Conservation (phyloP, 2,329 filamentous ascomycete genomes). For the Fusarium scirpi region DNA sequence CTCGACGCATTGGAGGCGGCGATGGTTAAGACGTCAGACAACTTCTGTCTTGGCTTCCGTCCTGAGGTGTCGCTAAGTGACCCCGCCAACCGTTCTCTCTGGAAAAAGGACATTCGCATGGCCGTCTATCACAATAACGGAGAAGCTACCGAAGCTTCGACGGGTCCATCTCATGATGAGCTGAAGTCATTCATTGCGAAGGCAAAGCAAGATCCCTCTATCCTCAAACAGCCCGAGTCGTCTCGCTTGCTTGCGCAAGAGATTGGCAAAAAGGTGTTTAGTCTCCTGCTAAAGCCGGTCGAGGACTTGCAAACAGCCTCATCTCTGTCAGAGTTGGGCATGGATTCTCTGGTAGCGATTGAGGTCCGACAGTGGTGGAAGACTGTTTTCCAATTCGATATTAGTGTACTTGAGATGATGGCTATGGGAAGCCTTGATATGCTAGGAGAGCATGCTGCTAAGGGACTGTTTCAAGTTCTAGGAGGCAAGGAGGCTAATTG, state of each 20-base stretch:
- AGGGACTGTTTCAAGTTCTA: neutral
- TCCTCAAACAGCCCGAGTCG: neutral
- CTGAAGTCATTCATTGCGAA: constrained; percentile 3
- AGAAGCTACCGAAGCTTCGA: neutral
- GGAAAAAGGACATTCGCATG: constrained; percentile 16
- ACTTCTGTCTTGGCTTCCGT: constrained; percentile 4
- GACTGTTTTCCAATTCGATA: constrained; percentile 7
- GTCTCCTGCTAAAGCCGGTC: neutral
- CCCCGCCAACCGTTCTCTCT: neutral
- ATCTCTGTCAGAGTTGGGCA: constrained; percentile 8
- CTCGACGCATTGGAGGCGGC: neutral
- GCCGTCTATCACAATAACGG: constrained; percentile 4
- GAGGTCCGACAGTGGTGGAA: constrained; percentile 17
- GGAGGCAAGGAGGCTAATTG: neutral
- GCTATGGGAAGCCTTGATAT: constrained; percentile 10
- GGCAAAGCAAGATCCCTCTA: constrained; percentile 1
- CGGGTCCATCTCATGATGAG: neutral
- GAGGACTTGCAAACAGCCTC: constrained; percentile 9
- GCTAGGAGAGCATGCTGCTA: constrained; percentile 2
- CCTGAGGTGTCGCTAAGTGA: neutral
- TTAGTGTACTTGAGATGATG: constrained; percentile 17
- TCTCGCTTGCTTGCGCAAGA: neutral
- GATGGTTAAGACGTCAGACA: neutral
- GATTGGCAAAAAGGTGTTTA: constrained; percentile 13
- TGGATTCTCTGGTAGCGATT: constrained; percentile 13